Evolutionary conservation across 306 rosid genomes (phyloP), one percentile per base, ranked within the genome.

Genomic region (Dryas alaskensis): DNA sequence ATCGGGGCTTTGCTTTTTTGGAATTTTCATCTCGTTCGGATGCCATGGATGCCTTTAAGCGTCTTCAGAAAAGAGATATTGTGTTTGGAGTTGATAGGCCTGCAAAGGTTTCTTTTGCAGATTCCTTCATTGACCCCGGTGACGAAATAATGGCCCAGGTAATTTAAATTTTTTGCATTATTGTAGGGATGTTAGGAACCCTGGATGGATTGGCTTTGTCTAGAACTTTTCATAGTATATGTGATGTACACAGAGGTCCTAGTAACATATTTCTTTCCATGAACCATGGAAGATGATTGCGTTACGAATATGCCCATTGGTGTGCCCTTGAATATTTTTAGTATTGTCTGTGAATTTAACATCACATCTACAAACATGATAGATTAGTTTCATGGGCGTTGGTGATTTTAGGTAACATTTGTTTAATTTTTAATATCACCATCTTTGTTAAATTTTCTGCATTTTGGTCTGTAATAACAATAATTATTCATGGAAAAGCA

Each of bases 131-230:
- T 82, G 99, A 95, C 58, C 98, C 99, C 16, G 97, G 97, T 80
- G 98, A 92, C 83, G 98, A 95, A 84, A 90, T 95, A 65, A 95
- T 92, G 98, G 87, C 97, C 0, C 98, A 95, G 99, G 98, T 94
- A 87, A 84, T 74, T 62, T 55, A 54, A 75, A n/a, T 74, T 81
- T 78, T 69, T 44, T 45, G 78, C 53, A 54, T 78, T 69, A 16
- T 64, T 50, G 8, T 49, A 25, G 66, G 44, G 48, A 72, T 60
- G 22, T 55, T 67, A 12, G 37, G 66, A 51, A 69, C 49, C 57
- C 55, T 58, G 77, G 68, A 45, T 76, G 39, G 16, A 16, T 27
- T 25, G 7, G 43, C 0, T 48, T 11, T 10, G 66, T 46, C 12
- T 76, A 64, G 51, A 55, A 78, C 60, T 75, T 14, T 44, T 66